Evolutionary conservation across 2,329 filamentous ascomycete species (phyloP).

Genomic region (Fusarium foetens): DNA sequence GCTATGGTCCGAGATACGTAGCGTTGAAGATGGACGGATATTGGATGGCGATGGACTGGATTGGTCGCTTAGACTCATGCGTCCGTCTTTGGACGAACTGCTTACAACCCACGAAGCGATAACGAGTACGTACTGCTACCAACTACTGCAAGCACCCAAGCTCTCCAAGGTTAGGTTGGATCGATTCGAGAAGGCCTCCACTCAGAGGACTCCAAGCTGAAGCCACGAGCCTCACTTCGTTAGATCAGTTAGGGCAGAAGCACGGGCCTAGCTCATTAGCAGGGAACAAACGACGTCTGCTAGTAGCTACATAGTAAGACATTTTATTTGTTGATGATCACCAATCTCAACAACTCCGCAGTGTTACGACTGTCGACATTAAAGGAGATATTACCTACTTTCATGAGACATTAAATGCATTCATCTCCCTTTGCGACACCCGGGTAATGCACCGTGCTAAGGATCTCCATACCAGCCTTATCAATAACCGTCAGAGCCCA

Average conservation of each 20-base stretch:
- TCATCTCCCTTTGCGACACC: slow-evolving; percentile 7
- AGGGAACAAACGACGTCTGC: slow-evolving; percentile 21
- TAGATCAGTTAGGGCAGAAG: slow-evolving; percentile 36
- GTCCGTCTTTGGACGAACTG: slow-evolving; percentile 26
- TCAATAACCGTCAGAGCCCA: background rate
- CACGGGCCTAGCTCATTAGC: slow-evolving; percentile 36
- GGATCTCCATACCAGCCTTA: slow-evolving; percentile 6
- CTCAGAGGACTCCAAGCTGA: slow-evolving; percentile 27
- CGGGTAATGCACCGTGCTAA: background rate
- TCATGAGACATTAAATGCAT: slow-evolving; percentile 1
- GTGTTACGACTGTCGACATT: slow-evolving; percentile 2
- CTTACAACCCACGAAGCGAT: slow-evolving; percentile 21
- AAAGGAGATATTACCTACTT: slow-evolving; percentile 16
- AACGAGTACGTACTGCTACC: slow-evolving; percentile 29
- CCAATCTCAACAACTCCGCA: slow-evolving; percentile 32
- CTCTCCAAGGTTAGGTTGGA: background rate
- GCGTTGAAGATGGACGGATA: slow-evolving; percentile 24
- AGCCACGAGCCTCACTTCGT: slow-evolving; percentile 38
- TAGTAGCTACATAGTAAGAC: slow-evolving; percentile 7
- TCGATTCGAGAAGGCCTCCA: slow-evolving; percentile 21
- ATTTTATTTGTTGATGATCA: slow-evolving; percentile 30
- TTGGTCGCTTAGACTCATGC: slow-evolving; percentile 20
- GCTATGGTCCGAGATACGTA: slow-evolving; percentile 19
- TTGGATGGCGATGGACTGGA: slow-evolving; percentile 13
- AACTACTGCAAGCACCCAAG: background rate